Evolutionary conservation across 2,329 filamentous ascomycete genomes (phyloP).

Genomic region (Fusarium sp.): DNA sequence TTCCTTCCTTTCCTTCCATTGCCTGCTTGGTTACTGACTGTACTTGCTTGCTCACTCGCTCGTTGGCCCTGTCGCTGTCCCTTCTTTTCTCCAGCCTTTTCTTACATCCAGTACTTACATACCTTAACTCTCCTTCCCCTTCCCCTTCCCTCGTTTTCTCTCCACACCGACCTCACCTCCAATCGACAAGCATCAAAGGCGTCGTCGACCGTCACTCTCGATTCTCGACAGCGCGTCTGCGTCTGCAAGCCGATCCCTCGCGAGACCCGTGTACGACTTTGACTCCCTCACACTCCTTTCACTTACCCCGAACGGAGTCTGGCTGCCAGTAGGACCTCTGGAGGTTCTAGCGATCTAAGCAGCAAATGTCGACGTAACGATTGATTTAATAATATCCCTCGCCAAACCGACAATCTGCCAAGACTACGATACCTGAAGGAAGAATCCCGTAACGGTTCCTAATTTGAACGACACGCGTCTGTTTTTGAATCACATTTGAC

Average conservation of each 20-base stretch:
- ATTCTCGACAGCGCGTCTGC: slow-evolving; percentile 47
- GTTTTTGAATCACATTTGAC: slow-evolving; percentile 50
- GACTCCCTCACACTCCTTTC: slow-evolving; percentile 20
- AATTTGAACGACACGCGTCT: slow-evolving; percentile 44
- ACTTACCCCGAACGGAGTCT: slow-evolving; percentile 40
- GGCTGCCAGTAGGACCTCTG: slow-evolving; percentile 43
- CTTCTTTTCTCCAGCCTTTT: slow-evolving; percentile 46
- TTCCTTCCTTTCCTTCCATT: slow-evolving; percentile 43
- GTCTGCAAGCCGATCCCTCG: slow-evolving; percentile 39
- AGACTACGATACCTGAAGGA: slow-evolving; percentile 27
- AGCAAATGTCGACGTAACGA: slow-evolving; percentile 48
- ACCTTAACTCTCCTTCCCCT: slow-evolving; percentile 40
- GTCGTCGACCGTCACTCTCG: slow-evolving; percentile 47
- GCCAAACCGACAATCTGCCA: slow-evolving; percentile 26
- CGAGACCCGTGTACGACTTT: slow-evolving; percentile 36
- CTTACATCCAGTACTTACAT: slow-evolving; percentile 38
- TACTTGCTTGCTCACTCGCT: background rate
- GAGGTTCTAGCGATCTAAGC: slow-evolving; percentile 44
- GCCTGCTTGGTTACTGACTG: slow-evolving; percentile 2
- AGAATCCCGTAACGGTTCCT: slow-evolving; percentile 38
- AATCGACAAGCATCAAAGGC: slow-evolving; percentile 46
- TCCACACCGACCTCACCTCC: slow-evolving; percentile 46
- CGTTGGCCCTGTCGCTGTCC: slow-evolving; percentile 46
- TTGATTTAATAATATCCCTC: slow-evolving; percentile 43
- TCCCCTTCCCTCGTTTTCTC: slow-evolving; percentile 39